A percentile compares a stretch with the other conserved stretches of the same genome.
Evolutionary conservation across 2,329 filamentous ascomycete species (phyloP).

Genomic region (Sporothrix inflata): DNA sequence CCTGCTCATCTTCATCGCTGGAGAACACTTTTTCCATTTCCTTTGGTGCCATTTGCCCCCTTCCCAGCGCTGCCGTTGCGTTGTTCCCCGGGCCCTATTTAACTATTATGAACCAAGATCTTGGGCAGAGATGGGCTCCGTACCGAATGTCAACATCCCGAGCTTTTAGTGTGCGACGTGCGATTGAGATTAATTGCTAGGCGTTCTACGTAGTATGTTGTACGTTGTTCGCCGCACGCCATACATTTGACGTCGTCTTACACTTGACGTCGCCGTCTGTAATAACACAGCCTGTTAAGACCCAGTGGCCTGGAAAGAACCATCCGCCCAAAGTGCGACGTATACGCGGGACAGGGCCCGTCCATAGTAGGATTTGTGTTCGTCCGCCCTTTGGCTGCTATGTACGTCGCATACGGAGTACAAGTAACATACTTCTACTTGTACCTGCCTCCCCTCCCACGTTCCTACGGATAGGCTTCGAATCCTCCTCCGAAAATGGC

Average conservation of each 20-base stretch:
- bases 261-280: neutral
- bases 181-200: neutral
- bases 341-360: neutral
- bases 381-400: neutral
- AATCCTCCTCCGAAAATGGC: neutral
- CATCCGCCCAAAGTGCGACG: neutral
- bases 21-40: neutral
- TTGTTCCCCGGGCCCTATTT: too few relatives aligned
- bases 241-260: neutral
- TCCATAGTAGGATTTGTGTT: conserved; percentile 1
- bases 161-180: neutral
- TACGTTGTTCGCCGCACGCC: neutral
- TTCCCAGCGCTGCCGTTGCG: neutral
- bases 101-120: neutral
- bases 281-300: neutral
- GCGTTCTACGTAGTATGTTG: neutral
- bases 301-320: conserved; percentile 1
- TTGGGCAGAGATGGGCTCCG: neutral
- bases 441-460: too few relatives aligned
- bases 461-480: neutral
- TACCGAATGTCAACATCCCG: neutral
- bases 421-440: too few relatives aligned
- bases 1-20: neutral
- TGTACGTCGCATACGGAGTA: too few relatives aligned
- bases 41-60: neutral